These are phyloP conservation scores for Sparassis latifolia DNA, from an alignment of 1,284 basidiomycete genomes.

Conservation along the genomic window DNA sequence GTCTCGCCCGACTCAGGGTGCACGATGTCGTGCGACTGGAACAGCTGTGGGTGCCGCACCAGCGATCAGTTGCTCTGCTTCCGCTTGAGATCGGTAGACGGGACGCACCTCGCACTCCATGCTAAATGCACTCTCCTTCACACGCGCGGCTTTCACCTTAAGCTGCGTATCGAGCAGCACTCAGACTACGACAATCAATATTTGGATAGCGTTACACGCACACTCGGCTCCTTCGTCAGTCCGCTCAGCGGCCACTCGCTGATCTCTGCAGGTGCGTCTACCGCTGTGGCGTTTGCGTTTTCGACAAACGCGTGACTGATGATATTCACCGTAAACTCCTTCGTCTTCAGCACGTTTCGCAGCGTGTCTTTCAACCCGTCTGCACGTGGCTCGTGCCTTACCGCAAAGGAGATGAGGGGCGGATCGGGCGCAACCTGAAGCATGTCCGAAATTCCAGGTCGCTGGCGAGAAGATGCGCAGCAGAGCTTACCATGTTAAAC, in stretches of 20 bases:
- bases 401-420: conserved; percentile 60
- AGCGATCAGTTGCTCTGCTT: not conserved
- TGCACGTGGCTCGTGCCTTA: conserved; percentile 28
- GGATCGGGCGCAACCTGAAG: conserved; percentile 54
- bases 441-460: not conserved
- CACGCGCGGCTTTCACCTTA: conserved; percentile 42
- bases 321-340: conserved; percentile 72
- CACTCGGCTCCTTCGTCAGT: conserved; percentile 54
- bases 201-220: conserved; percentile 20
- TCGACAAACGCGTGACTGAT: conserved; percentile 73
- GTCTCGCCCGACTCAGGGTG: conserved; percentile 34
- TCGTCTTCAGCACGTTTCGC: conserved; percentile 59
- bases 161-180: no score
- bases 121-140: conserved; percentile 65
- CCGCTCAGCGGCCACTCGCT: conserved; percentile 75
- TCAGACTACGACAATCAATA: no score
- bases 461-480: no score
- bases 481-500: conserved; percentile 39
- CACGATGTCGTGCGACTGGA: conserved; percentile 51
- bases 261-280: conserved; percentile 58
- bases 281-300: conserved; percentile 62
- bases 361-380: conserved; percentile 58
- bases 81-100: not conserved
- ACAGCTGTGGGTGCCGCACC: conserved; percentile 30
- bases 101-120: conserved; percentile 63